Base-by-base conservation (phyloP, 257 asterid genomes). In the Solanum okadae region DNA sequence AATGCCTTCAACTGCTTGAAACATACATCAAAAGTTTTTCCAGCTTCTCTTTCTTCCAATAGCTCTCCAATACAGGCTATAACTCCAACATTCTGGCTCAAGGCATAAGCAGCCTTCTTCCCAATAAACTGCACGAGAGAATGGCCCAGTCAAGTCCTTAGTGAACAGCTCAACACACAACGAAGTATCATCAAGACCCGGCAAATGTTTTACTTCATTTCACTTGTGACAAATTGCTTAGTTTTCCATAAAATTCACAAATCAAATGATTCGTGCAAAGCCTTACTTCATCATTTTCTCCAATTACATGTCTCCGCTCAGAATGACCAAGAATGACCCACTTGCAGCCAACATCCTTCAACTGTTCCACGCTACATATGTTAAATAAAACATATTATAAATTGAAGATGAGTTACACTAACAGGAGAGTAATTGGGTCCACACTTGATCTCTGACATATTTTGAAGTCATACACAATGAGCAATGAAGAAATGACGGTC, bases 281-380 rank as follows among this genome's bases (percentile, higher is more conserved):
- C 71, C 95, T 90, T 93, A 97, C 99, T 87, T 95, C 94, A 91
- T 97, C 95, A 84, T 92, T 94, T 94, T 97, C 99, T 90, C 98
- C 98, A 89, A 97, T 91, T 75, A 97, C 52, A 90, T 96, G 99
- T 87, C 99, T 94, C 79, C 99, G 89, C 93, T 97, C 99, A 88
- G 99, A 97, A 88, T 97, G 99, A 82, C 99, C 99, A 86, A 96
- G 94, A 91, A 97, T 93, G 84, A 96, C 99, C 99, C 99, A 97
- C 90, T 92, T 91, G 96, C 98, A 95, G 65, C 99, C 99, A 85
- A 97, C 73, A 93, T 97, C 99, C 79, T 93, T 94, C 93, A 97
- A 89, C 91, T 97, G 99, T 81, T 97, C 99, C 87, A 91, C 98
- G 37, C 99, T 97, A 90, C 86, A 90, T 77, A 40, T 34, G 40